phyloP scores from a whole-genome alignment of 2,329 filamentous ascomycete species.

The Botrytis medusae region DNA sequence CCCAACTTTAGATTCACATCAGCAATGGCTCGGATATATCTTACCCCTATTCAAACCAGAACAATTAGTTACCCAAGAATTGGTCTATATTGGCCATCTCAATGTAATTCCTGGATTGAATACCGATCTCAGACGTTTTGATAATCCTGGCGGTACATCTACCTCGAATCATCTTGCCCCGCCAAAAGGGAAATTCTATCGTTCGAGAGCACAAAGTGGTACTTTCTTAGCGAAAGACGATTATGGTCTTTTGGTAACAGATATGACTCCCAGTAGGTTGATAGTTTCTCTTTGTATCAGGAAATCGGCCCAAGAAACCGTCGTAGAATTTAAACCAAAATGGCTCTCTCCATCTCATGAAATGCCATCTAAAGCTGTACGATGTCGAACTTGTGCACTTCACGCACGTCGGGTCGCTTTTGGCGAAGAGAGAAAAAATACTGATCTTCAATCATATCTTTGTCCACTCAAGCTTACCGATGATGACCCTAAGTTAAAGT shows the following conservation, averaged over 20 bases:
- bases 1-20: conserved; percentile 43
- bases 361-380: conserved; percentile 59
- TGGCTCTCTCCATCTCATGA: conserved; percentile 77
- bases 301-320: conserved; percentile 37
- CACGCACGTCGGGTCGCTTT: conserved; percentile 39
- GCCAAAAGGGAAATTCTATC: conserved; percentile 18
- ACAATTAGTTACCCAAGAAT: conserved; percentile 56
- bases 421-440: conserved; percentile 43
- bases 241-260: conserved; percentile 69
- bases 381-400: conserved; percentile 73
- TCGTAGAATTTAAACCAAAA: conserved; percentile 81
- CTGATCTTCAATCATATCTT: conserved; percentile 40
- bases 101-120: conserved; percentile 52
- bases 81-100: conserved; percentile 49
- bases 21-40: conserved; percentile 53
- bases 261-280: conserved; percentile 60
- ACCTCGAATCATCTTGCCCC: conserved; percentile 13
- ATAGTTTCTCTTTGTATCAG: neutral
- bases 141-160: conserved; percentile 21
- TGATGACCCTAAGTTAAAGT: conserved; percentile 47
- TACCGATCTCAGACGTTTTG: conserved; percentile 47
- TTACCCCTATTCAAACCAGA: conserved; percentile 54
- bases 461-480: conserved; percentile 67
- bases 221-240: conserved; percentile 55
- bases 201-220: conserved; percentile 51